phyloP scores from a whole-genome alignment of 306 rosid species.

The Oemleria cerasiformis region DNA sequence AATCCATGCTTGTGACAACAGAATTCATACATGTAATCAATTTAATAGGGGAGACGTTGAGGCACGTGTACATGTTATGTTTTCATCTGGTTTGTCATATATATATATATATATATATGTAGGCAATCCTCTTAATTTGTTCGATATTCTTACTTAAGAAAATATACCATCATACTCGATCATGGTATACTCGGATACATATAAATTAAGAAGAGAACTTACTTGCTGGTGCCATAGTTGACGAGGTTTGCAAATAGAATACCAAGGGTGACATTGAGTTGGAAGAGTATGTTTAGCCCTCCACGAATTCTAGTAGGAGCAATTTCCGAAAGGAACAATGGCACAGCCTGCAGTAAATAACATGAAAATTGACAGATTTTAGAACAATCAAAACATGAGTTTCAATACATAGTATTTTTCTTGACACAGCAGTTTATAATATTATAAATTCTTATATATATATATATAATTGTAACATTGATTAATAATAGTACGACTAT shows the following conservation, averaged over 20 bases:
- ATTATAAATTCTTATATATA: too few relatives aligned
- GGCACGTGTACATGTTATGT: background rate
- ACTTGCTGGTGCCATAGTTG: constrained; percentile 75
- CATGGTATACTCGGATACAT: background rate
- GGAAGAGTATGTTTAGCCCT: constrained; percentile 78
- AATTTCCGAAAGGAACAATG: constrained; percentile 83
- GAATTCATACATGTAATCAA: background rate
- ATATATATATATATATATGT: too few relatives aligned
- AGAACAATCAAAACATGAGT: background rate
- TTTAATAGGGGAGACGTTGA: too few relatives aligned
- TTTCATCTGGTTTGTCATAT: background rate
- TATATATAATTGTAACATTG: too few relatives aligned
- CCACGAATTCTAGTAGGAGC: constrained; percentile 97
- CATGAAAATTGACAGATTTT: background rate
- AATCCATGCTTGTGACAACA: background rate
- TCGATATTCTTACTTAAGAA: too few relatives aligned
- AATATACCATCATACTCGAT: too few relatives aligned
- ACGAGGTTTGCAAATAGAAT: constrained; percentile 82
- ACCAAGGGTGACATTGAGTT: constrained; percentile 75
- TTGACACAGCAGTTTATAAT: too few relatives aligned
- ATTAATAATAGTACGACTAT: too few relatives aligned
- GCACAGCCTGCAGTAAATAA: constrained; percentile 68
- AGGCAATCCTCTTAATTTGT: too few relatives aligned
- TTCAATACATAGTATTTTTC: background rate
- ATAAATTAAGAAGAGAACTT: constrained; percentile 6